phyloP scores from a whole-genome alignment of 169 alveolate species.

The Plasmodium fragile region DNA sequence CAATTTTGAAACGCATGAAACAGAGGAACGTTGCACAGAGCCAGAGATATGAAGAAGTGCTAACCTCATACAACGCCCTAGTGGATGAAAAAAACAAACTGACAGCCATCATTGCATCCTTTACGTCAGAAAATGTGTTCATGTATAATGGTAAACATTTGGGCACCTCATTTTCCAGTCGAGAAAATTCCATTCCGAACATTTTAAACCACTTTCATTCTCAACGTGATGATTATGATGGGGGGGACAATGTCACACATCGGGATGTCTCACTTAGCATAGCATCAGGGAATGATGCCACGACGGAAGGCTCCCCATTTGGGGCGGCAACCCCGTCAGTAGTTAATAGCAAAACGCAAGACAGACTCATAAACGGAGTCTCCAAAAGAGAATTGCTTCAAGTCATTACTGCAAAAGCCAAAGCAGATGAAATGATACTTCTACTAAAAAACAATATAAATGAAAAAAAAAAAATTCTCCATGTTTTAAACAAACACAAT shows the following conservation, averaged over 20 bases:
- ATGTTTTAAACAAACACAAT: conserved; percentile 33
- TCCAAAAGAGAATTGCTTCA: conserved; percentile 23
- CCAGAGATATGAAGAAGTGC: conserved; percentile 26
- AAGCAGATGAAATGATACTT: conserved; percentile 44
- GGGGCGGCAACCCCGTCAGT: background rate
- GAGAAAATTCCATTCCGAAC: background rate
- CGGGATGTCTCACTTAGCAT: background rate
- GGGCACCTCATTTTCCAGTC: background rate
- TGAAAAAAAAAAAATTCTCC: conserved; percentile 59
- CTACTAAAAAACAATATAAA: conserved; percentile 18
- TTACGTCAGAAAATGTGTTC: conserved; percentile 38
- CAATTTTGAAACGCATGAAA: conserved; percentile 24
- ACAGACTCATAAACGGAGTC: background rate
- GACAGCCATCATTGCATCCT: conserved; percentile 61
- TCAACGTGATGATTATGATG: background rate
- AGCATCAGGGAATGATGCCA: background rate
- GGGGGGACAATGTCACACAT: background rate
- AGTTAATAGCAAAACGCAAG: background rate
- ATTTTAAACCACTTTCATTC: background rate
- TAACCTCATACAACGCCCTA: conserved; percentile 38
- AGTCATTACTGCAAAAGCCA: conserved; percentile 18
- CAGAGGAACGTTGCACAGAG: conserved; percentile 46
- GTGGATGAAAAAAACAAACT: conserved; percentile 72
- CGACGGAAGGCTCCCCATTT: background rate
- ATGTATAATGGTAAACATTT: conserved; percentile 11